phyloP scores from a whole-genome alignment of 2,329 filamentous ascomycete genomes.

The Laburnicola sp. region DNA sequence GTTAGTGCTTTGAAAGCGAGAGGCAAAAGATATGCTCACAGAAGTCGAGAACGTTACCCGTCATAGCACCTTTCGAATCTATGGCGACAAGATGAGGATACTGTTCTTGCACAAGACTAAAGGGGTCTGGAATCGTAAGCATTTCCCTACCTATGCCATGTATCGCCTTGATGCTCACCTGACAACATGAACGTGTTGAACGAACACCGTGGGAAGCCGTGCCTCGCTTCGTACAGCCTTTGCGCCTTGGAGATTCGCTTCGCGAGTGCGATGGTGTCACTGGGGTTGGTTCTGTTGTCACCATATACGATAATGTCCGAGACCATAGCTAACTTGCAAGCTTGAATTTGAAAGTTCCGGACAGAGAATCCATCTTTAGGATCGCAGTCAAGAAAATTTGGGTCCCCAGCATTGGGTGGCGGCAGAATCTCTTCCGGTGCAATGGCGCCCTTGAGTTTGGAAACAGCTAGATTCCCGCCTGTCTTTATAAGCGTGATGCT shows the following conservation, averaged over 20 bases:
- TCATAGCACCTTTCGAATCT: constrained; percentile 70
- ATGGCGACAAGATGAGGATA: constrained; percentile 74
- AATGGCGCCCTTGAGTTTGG: constrained; percentile 85
- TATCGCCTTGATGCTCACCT: constrained; percentile 48
- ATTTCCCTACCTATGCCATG: not conserved
- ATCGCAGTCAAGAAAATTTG: constrained; percentile 78
- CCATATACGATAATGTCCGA: constrained; percentile 95
- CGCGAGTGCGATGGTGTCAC: constrained; percentile 67
- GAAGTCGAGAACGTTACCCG: constrained; percentile 82
- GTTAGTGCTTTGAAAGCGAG: constrained; percentile 5
- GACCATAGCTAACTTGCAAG: constrained; percentile 80
- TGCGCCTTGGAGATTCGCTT: constrained; percentile 74
- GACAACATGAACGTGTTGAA: constrained; percentile 86
- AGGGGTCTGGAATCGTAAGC: constrained; percentile 32
- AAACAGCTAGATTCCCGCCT: constrained; percentile 72
- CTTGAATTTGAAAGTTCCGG: constrained; percentile 95
- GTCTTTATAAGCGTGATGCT: constrained; percentile 86
- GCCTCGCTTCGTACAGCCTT: constrained; percentile 67
- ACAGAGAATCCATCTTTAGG: constrained; percentile 91
- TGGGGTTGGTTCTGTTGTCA: constrained; percentile 64
- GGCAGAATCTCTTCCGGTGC: constrained; percentile 78
- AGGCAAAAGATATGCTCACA: constrained; percentile 50
- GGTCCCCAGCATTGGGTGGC: constrained; percentile 49
- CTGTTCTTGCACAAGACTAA: constrained; percentile 64
- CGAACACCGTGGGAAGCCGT: constrained; percentile 57